phyloP scores from a whole-genome alignment of 2,329 filamentous ascomycete genomes.

The Penicillium sp. region DNA sequence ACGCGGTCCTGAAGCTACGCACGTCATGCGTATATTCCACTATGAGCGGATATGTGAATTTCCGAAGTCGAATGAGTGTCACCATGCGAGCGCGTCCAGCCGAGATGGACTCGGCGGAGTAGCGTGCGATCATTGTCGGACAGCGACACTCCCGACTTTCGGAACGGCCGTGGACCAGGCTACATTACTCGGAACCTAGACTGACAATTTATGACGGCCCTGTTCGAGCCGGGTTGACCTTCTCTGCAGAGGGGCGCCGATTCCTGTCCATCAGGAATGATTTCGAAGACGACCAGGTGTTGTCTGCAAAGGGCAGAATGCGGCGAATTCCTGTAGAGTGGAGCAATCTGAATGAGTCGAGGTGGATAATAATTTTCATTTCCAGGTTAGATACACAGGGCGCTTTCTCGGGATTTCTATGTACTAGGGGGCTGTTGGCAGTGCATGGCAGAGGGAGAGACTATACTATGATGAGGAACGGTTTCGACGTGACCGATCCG shows the following conservation, averaged over 20 bases:
- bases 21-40: not conserved
- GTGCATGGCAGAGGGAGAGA: slow-evolving; percentile 3
- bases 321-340: not conserved
- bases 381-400: slow-evolving; percentile 9
- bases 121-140: slow-evolving; percentile 5
- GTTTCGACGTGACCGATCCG: slow-evolving; percentile 13
- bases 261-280: slow-evolving; percentile 11
- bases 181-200: not conserved
- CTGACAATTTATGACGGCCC: not conserved
- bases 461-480: slow-evolving; percentile 4
- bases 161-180: not conserved
- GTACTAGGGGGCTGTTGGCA: not conserved
- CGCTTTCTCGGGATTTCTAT: slow-evolving; percentile 4
- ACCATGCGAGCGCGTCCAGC: slow-evolving; percentile 1
- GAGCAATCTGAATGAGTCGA: not conserved
- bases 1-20: not conserved
- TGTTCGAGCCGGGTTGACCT: slow-evolving; percentile 6
- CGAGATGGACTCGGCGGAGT: not conserved
- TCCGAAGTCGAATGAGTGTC: not conserved
- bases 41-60: no score
- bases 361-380: not conserved
- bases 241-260: slow-evolving; percentile 18
- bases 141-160: slow-evolving; percentile 12
- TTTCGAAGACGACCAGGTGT: slow-evolving; percentile 1
- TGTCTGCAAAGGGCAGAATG: slow-evolving; percentile 2